phyloP scores from a whole-genome alignment of 2,329 filamentous ascomycete genomes.

The Talaromyces sp. region DNA sequence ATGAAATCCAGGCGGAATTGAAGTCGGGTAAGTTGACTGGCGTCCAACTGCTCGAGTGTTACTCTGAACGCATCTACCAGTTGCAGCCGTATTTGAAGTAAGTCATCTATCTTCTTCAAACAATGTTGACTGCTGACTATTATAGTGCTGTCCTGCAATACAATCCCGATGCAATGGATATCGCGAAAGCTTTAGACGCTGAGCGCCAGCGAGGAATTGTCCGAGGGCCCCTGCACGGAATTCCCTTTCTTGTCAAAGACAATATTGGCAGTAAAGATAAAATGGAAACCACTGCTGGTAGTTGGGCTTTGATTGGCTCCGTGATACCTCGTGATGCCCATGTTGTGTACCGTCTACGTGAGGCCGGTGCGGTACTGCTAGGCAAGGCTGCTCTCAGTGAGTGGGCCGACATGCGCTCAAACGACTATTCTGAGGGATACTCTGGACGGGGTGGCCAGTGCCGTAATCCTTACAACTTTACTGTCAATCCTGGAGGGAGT shows the following conservation, averaged over 20 bases:
- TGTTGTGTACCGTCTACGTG: constrained; percentile 57
- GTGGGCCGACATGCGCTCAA: constrained; percentile 68
- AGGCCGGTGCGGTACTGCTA: constrained; percentile 63
- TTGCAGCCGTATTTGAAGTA: constrained; percentile 62
- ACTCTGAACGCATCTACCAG: constrained; percentile 57
- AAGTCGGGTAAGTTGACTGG: constrained; percentile 51
- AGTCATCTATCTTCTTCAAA: constrained; percentile 11
- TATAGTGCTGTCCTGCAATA: constrained; percentile 51
- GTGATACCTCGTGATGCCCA: constrained; percentile 63
- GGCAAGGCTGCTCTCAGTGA: constrained; percentile 68
- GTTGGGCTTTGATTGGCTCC: constrained; percentile 60
- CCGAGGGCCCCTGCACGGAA: constrained; percentile 66
- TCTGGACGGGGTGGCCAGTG: constrained; percentile 60
- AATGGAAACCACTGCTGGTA: constrained; percentile 70
- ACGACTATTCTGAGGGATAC: constrained; percentile 64
- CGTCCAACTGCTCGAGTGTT: constrained; percentile 57
- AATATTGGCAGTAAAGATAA: constrained; percentile 61
- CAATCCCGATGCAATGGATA: constrained; percentile 62
- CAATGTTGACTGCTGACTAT: background rate
- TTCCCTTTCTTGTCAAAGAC: constrained; percentile 71
- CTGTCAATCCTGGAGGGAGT: constrained; percentile 62
- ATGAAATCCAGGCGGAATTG: constrained; percentile 60
- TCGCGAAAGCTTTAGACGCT: constrained; percentile 56
- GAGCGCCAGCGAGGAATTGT: constrained; percentile 55
- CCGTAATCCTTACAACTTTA: constrained; percentile 63